phyloP scores from a whole-genome alignment of 2,329 filamentous ascomycete species.

The Phialophora chinensis region DNA sequence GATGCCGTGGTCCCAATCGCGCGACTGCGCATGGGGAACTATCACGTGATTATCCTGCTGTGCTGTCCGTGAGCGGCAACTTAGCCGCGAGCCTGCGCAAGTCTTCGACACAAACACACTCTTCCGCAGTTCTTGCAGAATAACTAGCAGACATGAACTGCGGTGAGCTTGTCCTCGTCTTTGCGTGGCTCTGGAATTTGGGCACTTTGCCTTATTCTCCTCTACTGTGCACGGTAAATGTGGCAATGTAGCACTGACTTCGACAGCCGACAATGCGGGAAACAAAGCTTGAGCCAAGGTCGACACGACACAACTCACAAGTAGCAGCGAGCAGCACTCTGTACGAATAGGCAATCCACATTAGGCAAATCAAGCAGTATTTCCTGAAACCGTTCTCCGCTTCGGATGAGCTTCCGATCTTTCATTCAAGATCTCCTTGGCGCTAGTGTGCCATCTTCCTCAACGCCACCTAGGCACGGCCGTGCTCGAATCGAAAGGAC shows the following conservation, averaged over 20 bases:
- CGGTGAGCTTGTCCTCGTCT: background rate
- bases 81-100: background rate
- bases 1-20: background rate
- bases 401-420: conserved; percentile 1
- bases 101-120: background rate
- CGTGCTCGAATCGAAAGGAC: background rate
- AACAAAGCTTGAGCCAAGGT: background rate
- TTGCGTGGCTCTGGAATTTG: background rate
- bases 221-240: background rate
- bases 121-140: too few species aligned
- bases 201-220: background rate
- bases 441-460: background rate
- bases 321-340: background rate
- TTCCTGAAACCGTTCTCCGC: background rate
- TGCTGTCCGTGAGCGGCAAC: background rate
- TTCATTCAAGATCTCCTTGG: background rate
- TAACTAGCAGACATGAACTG: background rate
- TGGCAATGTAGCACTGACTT: too few species aligned
- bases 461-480: background rate
- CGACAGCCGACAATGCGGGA: background rate
- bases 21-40: background rate
- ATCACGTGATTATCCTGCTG: background rate
- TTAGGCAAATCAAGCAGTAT: background rate
- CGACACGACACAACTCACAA: background rate
- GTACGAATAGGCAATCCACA: background rate